Evolutionary conservation across 352 stramenopile species (phyloP).

Genomic region (Thalassiosira delicatula): DNA sequence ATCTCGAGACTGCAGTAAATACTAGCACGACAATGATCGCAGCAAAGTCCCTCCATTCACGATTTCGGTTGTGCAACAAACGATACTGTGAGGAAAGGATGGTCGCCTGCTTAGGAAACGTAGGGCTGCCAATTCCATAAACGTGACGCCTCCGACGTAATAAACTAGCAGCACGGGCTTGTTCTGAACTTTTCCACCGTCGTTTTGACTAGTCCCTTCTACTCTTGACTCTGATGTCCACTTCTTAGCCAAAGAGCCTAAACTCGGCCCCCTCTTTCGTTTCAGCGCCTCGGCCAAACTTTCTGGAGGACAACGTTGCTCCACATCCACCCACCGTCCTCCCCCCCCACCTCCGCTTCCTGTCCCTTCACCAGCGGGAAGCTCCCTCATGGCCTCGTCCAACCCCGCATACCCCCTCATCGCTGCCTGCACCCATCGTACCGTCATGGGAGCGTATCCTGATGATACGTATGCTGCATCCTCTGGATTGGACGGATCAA

Average conservation of each 20-base stretch:
- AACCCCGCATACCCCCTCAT: constrained; percentile 72
- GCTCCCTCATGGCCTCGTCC: constrained; percentile 69
- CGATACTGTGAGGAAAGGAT: constrained; percentile 91
- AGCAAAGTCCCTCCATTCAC: too few relatives aligned
- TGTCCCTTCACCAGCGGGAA: constrained; percentile 45
- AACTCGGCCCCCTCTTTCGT: constrained; percentile 19
- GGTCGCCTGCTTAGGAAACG: constrained; percentile 91
- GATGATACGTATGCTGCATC: constrained; percentile 92
- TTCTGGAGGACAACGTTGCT: constrained; percentile 66
- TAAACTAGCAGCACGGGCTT: constrained; percentile 95
- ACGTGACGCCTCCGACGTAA: constrained; percentile 95
- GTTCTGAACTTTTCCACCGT: too few relatives aligned
- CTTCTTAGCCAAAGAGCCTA: constrained; percentile 41
- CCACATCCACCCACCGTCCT: constrained; percentile 71
- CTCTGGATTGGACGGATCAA: constrained; percentile 91
- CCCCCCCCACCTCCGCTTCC: constrained; percentile 27
- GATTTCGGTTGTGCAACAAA: constrained; percentile 93
- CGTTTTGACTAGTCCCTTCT: too few relatives aligned
- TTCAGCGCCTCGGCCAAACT: constrained; percentile 68
- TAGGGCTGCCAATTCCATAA: constrained; percentile 95
- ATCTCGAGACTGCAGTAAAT: too few relatives aligned
- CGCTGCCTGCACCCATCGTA: constrained; percentile 90
- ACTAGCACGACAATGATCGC: too few relatives aligned
- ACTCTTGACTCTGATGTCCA: neutral
- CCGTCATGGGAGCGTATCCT: constrained; percentile 93